Conservation (phyloP, 2,329 filamentous ascomycete genomes). For the Lachnum nothofagi region DNA sequence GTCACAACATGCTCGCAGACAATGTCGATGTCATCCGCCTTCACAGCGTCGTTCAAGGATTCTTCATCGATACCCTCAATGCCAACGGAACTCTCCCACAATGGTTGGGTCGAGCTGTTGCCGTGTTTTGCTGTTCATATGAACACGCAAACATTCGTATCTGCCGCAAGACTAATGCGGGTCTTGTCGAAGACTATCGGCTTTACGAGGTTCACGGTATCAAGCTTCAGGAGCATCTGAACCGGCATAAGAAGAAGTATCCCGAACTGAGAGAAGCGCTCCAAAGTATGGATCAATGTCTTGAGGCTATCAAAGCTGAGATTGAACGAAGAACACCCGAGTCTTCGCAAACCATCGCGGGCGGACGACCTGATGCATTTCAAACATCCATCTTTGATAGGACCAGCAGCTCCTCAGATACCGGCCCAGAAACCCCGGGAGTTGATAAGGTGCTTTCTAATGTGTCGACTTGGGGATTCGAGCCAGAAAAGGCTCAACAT, state of each 20-base stretch:
- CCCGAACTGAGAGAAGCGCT: constrained; percentile 31
- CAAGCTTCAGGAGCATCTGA: constrained; percentile 41
- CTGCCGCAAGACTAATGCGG: constrained; percentile 37
- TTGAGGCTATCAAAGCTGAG: constrained; percentile 38
- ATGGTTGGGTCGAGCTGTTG: constrained; percentile 46
- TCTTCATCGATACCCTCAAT: constrained; percentile 45
- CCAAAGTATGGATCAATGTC: constrained; percentile 33
- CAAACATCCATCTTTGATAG: constrained; percentile 48
- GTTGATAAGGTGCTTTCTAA: constrained; percentile 19
- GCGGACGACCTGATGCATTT: constrained; percentile 31
- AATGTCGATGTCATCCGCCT: constrained; percentile 47
- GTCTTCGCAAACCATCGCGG: constrained; percentile 36
- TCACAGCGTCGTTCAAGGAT: constrained; percentile 49
- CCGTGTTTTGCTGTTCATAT: constrained; percentile 47
- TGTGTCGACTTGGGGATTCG: constrained; percentile 24
- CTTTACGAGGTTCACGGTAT: constrained; percentile 48
- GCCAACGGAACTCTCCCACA: constrained; percentile 37
- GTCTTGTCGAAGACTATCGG: constrained; percentile 49
- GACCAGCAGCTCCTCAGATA: constrained; percentile 45
- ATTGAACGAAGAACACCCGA: constrained; percentile 42
- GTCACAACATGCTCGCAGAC: constrained; percentile 40
- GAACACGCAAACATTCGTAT: constrained; percentile 43
- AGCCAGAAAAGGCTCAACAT: constrained; percentile 17
- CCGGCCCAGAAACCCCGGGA: constrained; percentile 39
- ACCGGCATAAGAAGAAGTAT: constrained; percentile 35